phyloP scores from a whole-genome alignment of 1,139 yeast genomes.

The Spencermartinsiella ligniputridi region DNA sequence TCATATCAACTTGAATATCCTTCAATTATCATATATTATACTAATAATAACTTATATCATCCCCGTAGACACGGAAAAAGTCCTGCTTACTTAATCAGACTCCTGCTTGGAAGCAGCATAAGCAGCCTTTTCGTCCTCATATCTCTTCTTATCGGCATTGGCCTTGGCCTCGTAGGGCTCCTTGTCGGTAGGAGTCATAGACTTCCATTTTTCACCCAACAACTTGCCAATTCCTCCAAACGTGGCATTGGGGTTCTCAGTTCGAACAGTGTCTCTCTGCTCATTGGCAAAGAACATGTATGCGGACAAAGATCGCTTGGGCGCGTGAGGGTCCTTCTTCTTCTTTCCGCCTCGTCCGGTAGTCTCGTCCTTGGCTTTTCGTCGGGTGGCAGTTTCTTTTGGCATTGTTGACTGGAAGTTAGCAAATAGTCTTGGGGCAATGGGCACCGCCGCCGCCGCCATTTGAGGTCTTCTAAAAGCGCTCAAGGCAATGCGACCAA shows the following conservation, averaged over 20 bases:
- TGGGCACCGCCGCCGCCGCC: neutral
- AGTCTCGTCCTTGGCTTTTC: constrained; percentile 20
- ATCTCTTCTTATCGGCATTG: constrained; percentile 93
- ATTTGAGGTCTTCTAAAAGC: neutral
- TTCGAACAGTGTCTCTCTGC: constrained; percentile 89
- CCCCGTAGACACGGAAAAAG: neutral
- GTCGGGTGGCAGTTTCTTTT: constrained; percentile 26
- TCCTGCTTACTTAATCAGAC: constrained; percentile 21
- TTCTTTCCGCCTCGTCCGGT: constrained; percentile 23
- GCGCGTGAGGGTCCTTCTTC: constrained; percentile 82
- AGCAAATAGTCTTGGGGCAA: constrained; percentile 3
- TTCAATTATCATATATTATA: neutral
- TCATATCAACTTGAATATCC: neutral
- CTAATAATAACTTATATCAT: constrained; percentile 4
- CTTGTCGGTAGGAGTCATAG: constrained; percentile 74
- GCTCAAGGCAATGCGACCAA: neutral
- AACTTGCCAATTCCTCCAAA: constrained; percentile 56
- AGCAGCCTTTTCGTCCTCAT: constrained; percentile 92
- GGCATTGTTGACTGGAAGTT: constrained; percentile 25
- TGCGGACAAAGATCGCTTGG: constrained; percentile 96
- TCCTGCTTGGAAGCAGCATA: constrained; percentile 40
- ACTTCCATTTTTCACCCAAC: constrained; percentile 96
- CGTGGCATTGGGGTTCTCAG: constrained; percentile 90
- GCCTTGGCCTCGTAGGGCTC: constrained; percentile 89
- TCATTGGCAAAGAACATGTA: constrained; percentile 99